Evolutionary conservation across 2,329 filamentous ascomycete species (phyloP).

Genomic region (Fusarium caatingaense): DNA sequence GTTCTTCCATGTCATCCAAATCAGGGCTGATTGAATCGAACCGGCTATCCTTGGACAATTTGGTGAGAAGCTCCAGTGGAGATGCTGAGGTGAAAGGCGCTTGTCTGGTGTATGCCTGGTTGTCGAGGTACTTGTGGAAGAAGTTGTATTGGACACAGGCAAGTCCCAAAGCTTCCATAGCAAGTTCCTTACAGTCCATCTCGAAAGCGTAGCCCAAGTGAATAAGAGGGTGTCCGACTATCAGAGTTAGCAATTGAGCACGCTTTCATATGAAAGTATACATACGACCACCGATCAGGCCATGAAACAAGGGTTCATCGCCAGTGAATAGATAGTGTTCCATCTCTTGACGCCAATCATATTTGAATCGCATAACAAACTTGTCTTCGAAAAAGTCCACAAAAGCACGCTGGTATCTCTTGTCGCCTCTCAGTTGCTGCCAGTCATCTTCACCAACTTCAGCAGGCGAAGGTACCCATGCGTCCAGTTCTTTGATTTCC

Average conservation of each 20-base stretch:
- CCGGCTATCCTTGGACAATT: constrained; percentile 73
- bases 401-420: constrained; percentile 86
- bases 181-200: constrained; percentile 84
- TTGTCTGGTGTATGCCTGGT: constrained; percentile 75
- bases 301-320: constrained; percentile 82
- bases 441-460: constrained; percentile 89
- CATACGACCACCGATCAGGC: constrained; percentile 81
- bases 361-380: constrained; percentile 76
- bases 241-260: constrained; percentile 33
- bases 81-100: constrained; percentile 70
- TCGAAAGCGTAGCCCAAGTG: constrained; percentile 96
- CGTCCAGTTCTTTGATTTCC: constrained; percentile 76
- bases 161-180: constrained; percentile 86
- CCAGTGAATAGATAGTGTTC: constrained; percentile 80
- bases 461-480: constrained; percentile 85
- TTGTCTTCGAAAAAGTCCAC: constrained; percentile 97
- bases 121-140: constrained; percentile 76
- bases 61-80: constrained; percentile 76
- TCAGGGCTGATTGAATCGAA: constrained; percentile 72
- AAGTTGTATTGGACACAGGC: constrained; percentile 68
- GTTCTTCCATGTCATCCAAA: constrained; percentile 70
- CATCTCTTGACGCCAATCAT: constrained; percentile 86
- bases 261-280: neutral
- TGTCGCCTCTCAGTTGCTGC: constrained; percentile 83
- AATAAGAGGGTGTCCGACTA: constrained; percentile 91